These are phyloP conservation scores for Plasmodium ovale DNA, from an alignment of 169 alveolate genomes.

Conservation along the genomic window DNA sequence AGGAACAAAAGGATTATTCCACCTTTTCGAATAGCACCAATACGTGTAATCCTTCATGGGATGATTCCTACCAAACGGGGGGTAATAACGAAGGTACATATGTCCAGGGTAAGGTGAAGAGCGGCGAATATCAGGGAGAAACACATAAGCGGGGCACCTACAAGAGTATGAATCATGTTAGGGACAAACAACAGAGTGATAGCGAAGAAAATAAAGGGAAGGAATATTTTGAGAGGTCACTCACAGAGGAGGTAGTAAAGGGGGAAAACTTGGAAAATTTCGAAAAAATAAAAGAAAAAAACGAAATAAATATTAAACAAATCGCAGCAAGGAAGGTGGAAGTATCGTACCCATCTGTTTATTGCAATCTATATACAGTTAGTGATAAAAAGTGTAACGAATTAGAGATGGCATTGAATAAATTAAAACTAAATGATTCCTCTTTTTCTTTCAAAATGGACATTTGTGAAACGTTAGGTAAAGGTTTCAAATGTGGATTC, in stretches of 20 bases:
- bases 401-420: conserved; percentile 86
- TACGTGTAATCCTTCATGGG: not conserved
- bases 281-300: not conserved
- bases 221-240: not conserved
- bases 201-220: not conserved
- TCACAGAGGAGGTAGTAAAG: not conserved
- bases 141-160: too few species aligned
- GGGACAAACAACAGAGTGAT: not conserved
- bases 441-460: conserved; percentile 89
- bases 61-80: not conserved
- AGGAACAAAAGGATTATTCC: not conserved
- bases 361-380: conserved; percentile 93
- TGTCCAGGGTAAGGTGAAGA: not conserved
- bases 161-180: not conserved
- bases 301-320: conserved; percentile 19
- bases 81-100: not conserved
- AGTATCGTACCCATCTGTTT: conserved; percentile 91
- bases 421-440: conserved; percentile 92
- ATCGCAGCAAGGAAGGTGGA: conserved; percentile 67
- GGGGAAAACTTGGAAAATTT: not conserved
- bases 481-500: conserved; percentile 96
- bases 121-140: not conserved
- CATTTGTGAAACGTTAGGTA: conserved; percentile 92
- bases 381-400: conserved; percentile 83
- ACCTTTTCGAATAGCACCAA: not conserved